Percentiles rank a stretch among this genome's conserved stretches.
Evolutionary conservation across 2,329 filamentous ascomycete genomes (phyloP).

Genomic region (Fusarium oxysporum): DNA sequence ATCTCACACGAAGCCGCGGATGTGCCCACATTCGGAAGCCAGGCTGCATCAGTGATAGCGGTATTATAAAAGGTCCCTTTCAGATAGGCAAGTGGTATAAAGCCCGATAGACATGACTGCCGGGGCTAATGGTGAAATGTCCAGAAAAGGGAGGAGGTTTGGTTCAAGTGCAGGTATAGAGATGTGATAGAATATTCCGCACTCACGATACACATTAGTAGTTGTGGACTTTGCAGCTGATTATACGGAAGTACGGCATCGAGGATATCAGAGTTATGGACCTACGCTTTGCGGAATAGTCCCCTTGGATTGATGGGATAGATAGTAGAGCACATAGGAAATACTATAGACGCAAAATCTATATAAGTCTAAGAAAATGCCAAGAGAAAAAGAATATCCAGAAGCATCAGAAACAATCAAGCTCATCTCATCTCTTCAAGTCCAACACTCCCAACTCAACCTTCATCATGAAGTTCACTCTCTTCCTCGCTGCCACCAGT

Average conservation of each 20-base stretch:
- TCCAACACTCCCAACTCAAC: background rate
- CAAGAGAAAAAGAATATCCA: background rate
- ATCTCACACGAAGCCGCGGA: background rate
- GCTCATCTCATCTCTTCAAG: background rate
- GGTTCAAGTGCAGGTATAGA: rapidly evolving
- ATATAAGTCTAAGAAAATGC: background rate
- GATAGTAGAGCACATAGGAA: background rate
- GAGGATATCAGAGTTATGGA: background rate
- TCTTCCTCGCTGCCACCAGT: constrained; percentile 1
- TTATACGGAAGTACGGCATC: constrained; percentile 3
- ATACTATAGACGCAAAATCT: background rate
- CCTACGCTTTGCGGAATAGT: constrained; percentile 7
- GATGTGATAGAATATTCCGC: background rate
- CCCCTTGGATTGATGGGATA: rapidly evolving
- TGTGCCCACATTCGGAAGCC: background rate
- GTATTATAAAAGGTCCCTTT: constrained; percentile 16
- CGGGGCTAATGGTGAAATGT: constrained; percentile 4
- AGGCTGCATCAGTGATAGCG: constrained; percentile 4
- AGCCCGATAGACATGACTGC: background rate
- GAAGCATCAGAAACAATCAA: background rate
- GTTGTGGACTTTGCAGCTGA: background rate
- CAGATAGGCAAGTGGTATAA: constrained; percentile 27
- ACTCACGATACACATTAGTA: background rate
- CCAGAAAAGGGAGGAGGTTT: constrained; percentile 12
- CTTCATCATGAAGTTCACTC: constrained; percentile 13